Evolutionary conservation across 768 basidiomycete genomes (phyloP), one percentile per base, ranked within the genome.

Genomic region (Phylloporus sp.): DNA sequence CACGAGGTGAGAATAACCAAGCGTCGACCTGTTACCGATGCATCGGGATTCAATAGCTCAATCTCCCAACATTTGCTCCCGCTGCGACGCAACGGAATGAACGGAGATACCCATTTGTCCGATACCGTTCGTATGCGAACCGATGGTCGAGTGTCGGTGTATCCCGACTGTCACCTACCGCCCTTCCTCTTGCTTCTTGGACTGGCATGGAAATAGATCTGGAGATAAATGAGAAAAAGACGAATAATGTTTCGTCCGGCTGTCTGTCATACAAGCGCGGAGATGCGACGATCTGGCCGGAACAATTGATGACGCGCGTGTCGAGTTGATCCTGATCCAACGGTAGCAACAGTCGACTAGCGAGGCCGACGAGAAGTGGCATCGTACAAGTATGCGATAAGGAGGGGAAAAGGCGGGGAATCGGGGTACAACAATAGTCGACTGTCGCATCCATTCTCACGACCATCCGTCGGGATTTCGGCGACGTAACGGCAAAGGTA

Each of bases 381-480:
- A 27, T 28, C 36, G 34, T 39, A 49, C 18, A 28, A 49, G 27
- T 20, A 39, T 15, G 35, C 48, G 54, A 62, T 56, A 61, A 59
- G 47, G 51, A 22, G 18, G 9, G 28, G 35, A 32, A 11, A 20
- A 26, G 27, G n/a, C 46, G 26, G 18, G 23, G n/a, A 6, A 27
- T 18, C n/a, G n/a, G 42, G 7, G 8, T 45, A 47, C 52, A 50
- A 49, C 51, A 44, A 34, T 29, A 8, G 29, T 53, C 35, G 31
- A 38, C 27, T 3, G 15, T 54, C 51, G 46, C 31, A 49, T 38
- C 13, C 31, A 27, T 53, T 57, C 56, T 71, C 61, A 74, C 54
- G 64, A 72, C 72, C 74, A 75, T 51, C 72, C 70, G 44, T 73
- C 73, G 28, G 67, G 65, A 23, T 59, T 68, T 58, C 74, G 63